These are phyloP conservation scores for Russula emetica DNA, from an alignment of 768 basidiomycete species.

Conservation along the genomic window DNA sequence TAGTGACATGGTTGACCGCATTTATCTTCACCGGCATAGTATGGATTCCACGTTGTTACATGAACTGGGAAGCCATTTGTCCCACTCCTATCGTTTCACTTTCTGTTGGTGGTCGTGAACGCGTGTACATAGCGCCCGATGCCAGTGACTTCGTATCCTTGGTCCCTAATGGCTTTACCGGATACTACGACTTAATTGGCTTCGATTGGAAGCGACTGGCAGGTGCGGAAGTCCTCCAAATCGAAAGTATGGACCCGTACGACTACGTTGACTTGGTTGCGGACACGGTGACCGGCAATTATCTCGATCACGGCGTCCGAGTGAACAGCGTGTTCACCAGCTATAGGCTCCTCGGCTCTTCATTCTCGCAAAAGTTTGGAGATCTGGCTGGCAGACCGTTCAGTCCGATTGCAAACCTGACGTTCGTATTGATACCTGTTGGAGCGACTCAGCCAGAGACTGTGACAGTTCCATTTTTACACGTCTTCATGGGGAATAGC, in stretches of 20 bases:
- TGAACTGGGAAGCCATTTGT: constrained; percentile 39
- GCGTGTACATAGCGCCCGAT: constrained; percentile 24
- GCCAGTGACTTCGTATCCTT: constrained; percentile 14
- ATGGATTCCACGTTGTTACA: constrained; percentile 58
- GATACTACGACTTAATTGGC: constrained; percentile 12
- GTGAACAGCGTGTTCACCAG: constrained; percentile 62
- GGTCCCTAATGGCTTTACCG: constrained; percentile 8
- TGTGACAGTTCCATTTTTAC: constrained; percentile 51
- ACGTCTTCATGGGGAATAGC: constrained; percentile 42
- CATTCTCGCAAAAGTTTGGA: constrained; percentile 56
- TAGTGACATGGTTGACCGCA: not conserved
- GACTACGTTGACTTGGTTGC: constrained; percentile 56
- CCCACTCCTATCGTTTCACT: constrained; percentile 24
- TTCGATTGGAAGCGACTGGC: constrained; percentile 51
- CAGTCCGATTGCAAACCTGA: constrained; percentile 45
- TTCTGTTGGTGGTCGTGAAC: constrained; percentile 10
- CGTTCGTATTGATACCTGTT: constrained; percentile 45
- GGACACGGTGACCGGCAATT: constrained; percentile 55
- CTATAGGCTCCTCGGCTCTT: constrained; percentile 43
- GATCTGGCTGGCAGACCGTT: constrained; percentile 53
- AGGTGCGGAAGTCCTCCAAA: constrained; percentile 52
- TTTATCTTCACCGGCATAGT: constrained; percentile 33
- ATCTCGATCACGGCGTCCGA: constrained; percentile 58
- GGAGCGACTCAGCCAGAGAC: constrained; percentile 49
- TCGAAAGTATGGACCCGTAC: constrained; percentile 52